These are phyloP conservation scores for Rhizophlyctis rosea DNA, from an alignment of 192 early-diverging fungal genomes.

Conservation along the genomic window DNA sequence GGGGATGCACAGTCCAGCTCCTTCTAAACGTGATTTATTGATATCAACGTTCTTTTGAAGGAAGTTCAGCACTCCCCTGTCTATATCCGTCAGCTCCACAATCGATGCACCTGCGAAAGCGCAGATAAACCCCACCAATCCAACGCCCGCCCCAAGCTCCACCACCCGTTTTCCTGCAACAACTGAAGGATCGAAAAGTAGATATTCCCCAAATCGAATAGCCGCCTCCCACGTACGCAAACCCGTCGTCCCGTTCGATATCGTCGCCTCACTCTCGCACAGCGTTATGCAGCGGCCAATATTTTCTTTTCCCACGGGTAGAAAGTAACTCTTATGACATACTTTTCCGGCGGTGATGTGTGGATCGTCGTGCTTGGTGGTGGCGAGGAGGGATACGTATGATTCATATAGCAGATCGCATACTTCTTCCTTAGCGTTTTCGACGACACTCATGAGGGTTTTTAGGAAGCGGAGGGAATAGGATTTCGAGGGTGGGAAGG, in stretches of 20 bases:
- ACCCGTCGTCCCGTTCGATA: constrained; percentile 61
- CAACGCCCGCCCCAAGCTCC: constrained; percentile 40
- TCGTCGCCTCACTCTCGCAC: constrained; percentile 46
- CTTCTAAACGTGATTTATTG: constrained; percentile 12
- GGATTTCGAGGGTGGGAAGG: constrained; percentile 8
- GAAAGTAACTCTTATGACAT: not conserved
- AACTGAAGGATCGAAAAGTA: constrained; percentile 22
- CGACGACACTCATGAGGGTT: constrained; percentile 2
- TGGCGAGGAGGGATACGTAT: constrained; percentile 10
- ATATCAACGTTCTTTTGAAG: constrained; percentile 30
- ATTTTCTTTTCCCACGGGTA: not conserved
- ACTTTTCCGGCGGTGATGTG: not conserved
- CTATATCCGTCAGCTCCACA: constrained; percentile 29
- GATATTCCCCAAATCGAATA: constrained; percentile 50
- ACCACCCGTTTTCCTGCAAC: constrained; percentile 23
- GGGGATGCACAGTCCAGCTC: not conserved
- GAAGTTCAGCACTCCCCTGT: constrained; percentile 18
- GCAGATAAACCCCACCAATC: constrained; percentile 29
- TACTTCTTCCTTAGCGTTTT: not conserved
- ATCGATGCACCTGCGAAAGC: constrained; percentile 18
- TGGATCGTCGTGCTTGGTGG: not conserved
- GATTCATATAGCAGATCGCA: constrained; percentile 10
- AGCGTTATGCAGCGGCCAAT: constrained; percentile 32
- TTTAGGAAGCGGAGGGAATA: constrained; percentile 23
- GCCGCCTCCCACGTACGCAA: constrained; percentile 64